Evolutionary conservation across 768 basidiomycete species (phyloP).

Genomic region (Pisolithus orientalis): DNA sequence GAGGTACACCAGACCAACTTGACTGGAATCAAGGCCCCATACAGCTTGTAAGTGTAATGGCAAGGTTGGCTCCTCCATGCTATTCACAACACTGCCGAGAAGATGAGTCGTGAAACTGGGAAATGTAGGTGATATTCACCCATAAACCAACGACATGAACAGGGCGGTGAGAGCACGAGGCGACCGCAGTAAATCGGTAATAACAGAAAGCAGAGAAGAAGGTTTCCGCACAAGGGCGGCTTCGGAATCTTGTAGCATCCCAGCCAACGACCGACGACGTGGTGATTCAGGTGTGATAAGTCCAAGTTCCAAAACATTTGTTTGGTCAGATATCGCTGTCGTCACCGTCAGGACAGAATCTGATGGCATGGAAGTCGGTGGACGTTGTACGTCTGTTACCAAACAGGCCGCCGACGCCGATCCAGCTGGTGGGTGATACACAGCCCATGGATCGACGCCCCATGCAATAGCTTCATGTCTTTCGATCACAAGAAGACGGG

Average conservation of each 20-base stretch:
- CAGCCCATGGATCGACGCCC: constrained; percentile 37
- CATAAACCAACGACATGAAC: constrained; percentile 44
- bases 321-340: background rate
- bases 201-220: constrained; percentile 36
- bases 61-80: constrained; percentile 49
- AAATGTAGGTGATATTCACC: constrained; percentile 31
- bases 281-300: background rate
- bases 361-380: background rate
- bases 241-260: constrained; percentile 3
- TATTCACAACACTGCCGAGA: constrained; percentile 37
- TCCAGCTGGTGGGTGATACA: constrained; percentile 1
- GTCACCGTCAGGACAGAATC: background rate
- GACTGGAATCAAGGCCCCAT: constrained; percentile 43
- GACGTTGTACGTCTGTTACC: constrained; percentile 3
- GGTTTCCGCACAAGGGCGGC: constrained; percentile 13
- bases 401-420: background rate
- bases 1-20: constrained; percentile 62
- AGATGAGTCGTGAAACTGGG: background rate
- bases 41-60: constrained; percentile 46
- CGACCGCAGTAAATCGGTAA: constrained; percentile 37
- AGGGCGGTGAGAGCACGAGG: constrained; percentile 44
- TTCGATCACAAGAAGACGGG: constrained; percentile 53
- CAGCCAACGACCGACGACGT: background rate
- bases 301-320: background rate
- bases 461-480: constrained; percentile 43